phyloP scores from a whole-genome alignment of 768 basidiomycete genomes.

The Podaxis carcinomalis region DNA sequence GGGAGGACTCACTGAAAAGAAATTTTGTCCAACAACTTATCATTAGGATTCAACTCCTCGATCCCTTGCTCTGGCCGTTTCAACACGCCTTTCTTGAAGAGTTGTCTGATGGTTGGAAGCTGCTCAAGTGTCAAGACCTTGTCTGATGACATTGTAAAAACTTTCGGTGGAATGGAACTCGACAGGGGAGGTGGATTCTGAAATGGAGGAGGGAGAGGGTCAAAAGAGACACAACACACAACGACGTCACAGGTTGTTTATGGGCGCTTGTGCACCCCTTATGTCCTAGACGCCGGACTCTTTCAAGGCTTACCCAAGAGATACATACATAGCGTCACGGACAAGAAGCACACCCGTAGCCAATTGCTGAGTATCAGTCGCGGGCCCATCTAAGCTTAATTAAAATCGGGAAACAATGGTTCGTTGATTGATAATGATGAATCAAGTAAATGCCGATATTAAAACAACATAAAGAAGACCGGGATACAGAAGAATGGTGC shows the following conservation, averaged over 20 bases:
- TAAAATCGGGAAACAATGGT: background rate
- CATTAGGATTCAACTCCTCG: background rate
- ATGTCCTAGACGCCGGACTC: too few relatives aligned
- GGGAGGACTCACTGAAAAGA: background rate
- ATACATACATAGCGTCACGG: background rate
- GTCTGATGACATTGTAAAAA: background rate
- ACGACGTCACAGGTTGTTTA: background rate
- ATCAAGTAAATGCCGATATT: background rate
- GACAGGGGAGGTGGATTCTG: background rate
- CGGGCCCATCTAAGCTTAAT: background rate
- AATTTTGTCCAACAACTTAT: constrained; percentile 6
- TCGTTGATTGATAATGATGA: background rate
- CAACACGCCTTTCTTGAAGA: constrained; percentile 44
- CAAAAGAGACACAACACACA: background rate
- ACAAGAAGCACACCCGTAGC: background rate
- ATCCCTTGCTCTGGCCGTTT: constrained; percentile 11
- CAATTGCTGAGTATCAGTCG: background rate
- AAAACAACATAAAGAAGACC: background rate
- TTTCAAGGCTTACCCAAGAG: too few relatives aligned
- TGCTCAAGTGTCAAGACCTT: constrained; percentile 26
- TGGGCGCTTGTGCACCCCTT: background rate
- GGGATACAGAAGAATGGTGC: background rate
- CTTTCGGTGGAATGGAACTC: background rate
- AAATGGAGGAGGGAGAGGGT: background rate
- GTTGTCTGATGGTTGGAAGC: constrained; percentile 52